Conservation (phyloP, 495 filamentous ascomycete species). For the Lophiotrema nucula region DNA sequence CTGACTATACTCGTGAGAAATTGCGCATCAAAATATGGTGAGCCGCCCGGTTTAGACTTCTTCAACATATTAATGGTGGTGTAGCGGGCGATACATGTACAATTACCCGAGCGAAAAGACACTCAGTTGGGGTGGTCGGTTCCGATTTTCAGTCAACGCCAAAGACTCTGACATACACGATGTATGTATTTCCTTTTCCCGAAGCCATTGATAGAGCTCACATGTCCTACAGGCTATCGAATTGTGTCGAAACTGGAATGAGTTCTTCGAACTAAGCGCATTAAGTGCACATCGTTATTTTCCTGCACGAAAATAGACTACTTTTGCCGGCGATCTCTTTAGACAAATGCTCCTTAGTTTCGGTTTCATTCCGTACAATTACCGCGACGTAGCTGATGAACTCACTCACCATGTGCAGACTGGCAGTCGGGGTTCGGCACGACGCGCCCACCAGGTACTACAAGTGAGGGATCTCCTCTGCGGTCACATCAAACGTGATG, state of each 20-base stretch:
- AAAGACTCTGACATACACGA: constrained; percentile 52
- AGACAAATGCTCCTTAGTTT: constrained; percentile 45
- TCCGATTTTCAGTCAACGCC: constrained; percentile 55
- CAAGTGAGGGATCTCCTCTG: too few species aligned
- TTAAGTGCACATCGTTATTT: constrained; percentile 53
- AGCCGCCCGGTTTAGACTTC: too few species aligned
- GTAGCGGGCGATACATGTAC: constrained; percentile 53
- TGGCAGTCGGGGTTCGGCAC: constrained; percentile 1
- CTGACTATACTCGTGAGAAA: constrained; percentile 34
- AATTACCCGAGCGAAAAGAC: constrained; percentile 55
- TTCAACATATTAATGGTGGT: too few species aligned
- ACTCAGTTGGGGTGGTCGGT: constrained; percentile 53
- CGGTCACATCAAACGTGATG: too few species aligned
- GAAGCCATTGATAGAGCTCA: too few species aligned
- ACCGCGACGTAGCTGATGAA: constrained; percentile 8
- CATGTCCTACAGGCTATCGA: constrained; percentile 48
- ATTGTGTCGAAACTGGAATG: constrained; percentile 56
- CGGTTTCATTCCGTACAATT: constrained; percentile 29
- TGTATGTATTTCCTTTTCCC: too few species aligned
- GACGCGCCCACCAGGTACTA: constrained; percentile 28
- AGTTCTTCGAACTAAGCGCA: constrained; percentile 52
- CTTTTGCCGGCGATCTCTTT: constrained; percentile 37
- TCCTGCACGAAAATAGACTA: constrained; percentile 48
- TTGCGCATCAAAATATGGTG: constrained; percentile 51
- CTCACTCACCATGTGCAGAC: constrained; percentile 6